These are phyloP conservation scores for Ascocoryne sarcoides DNA, from an alignment of 2,329 filamentous ascomycete genomes.

Conservation along the genomic window DNA sequence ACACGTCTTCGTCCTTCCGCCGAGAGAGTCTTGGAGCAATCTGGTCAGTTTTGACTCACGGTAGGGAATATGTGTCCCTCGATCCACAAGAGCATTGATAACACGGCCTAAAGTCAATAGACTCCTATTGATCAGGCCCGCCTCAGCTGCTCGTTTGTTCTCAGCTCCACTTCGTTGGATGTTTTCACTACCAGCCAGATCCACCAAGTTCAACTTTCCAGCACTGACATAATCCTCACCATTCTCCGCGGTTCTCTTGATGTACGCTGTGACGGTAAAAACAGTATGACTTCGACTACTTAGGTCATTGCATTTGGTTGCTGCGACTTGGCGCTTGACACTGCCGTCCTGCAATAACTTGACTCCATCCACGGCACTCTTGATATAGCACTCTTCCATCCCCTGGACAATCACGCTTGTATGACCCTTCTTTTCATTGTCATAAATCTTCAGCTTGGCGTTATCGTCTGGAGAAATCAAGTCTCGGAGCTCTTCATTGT, in stretches of 20 bases:
- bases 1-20: slow-evolving; percentile 92
- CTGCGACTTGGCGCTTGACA: slow-evolving; percentile 91
- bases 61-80: slow-evolving; percentile 77
- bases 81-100: slow-evolving; percentile 94
- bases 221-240: slow-evolving; percentile 86
- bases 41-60: slow-evolving; percentile 94
- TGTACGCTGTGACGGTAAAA: slow-evolving; percentile 89
- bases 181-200: slow-evolving; percentile 94
- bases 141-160: slow-evolving; percentile 94
- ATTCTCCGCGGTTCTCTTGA: slow-evolving; percentile 70
- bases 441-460: slow-evolving; percentile 88
- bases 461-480: slow-evolving; percentile 74
- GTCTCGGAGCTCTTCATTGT: slow-evolving; percentile 95
- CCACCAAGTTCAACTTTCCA: slow-evolving; percentile 92
- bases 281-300: slow-evolving; percentile 96
- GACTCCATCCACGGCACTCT: slow-evolving; percentile 75
- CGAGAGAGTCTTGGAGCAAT: slow-evolving; percentile 89
- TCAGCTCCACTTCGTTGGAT: slow-evolving; percentile 95
- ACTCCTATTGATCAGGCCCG: slow-evolving; percentile 96
- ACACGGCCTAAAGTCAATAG: slow-evolving; percentile 89
- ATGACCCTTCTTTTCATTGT: slow-evolving; percentile 77
- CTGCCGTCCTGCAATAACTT: slow-evolving; percentile 82
- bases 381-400: slow-evolving; percentile 95
- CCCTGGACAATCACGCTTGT: slow-evolving; percentile 84
- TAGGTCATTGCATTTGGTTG: slow-evolving; percentile 98